Evolutionary conservation across 2,329 filamentous ascomycete genomes (phyloP).

Genomic region (Sclerotinia sclerotiorum): DNA sequence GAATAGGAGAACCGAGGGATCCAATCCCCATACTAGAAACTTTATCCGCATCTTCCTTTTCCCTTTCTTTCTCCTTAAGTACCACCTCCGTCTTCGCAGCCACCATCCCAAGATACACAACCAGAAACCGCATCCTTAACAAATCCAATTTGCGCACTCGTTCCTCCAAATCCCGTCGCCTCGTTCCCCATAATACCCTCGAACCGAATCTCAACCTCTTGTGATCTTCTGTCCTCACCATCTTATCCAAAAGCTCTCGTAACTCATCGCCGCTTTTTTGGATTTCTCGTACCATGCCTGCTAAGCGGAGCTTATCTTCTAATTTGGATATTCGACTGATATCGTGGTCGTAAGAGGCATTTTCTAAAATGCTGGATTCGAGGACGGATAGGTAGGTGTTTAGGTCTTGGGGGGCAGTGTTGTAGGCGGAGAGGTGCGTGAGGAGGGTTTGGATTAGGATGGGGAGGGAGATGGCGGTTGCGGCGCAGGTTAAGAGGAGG

Average conservation of each 20-base stretch:
- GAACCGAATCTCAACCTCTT: conserved; percentile 48
- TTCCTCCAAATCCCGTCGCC: conserved; percentile 55
- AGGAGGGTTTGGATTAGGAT: conserved; percentile 54
- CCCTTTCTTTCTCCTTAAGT: conserved; percentile 7
- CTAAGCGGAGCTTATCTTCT: conserved; percentile 62
- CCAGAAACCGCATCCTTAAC: conserved; percentile 63
- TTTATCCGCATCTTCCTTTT: conserved; percentile 14
- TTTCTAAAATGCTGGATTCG: conserved; percentile 60
- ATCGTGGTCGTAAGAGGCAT: conserved; percentile 63
- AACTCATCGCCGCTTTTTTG: conserved; percentile 60
- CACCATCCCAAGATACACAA: conserved; percentile 63
- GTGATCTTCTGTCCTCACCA: conserved; percentile 47
- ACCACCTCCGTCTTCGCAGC: conserved; percentile 41
- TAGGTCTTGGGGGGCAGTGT: conserved; percentile 58
- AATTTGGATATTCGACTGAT: conserved; percentile 57
- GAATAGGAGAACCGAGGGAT: not conserved
- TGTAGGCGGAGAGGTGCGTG: conserved; percentile 56
- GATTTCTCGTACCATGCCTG: conserved; percentile 59
- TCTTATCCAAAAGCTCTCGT: conserved; percentile 56
- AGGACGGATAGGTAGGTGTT: conserved; percentile 58
- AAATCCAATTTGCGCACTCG: conserved; percentile 59
- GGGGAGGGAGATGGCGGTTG: conserved; percentile 55
- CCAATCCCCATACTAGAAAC: not conserved
- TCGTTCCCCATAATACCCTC: conserved; percentile 53
- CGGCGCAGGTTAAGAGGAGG: conserved; percentile 57